Evolutionary conservation across 2,329 filamentous ascomycete genomes (phyloP), one percentile per base, ranked within the genome.

Genomic region (Bipolaris cookei): DNA sequence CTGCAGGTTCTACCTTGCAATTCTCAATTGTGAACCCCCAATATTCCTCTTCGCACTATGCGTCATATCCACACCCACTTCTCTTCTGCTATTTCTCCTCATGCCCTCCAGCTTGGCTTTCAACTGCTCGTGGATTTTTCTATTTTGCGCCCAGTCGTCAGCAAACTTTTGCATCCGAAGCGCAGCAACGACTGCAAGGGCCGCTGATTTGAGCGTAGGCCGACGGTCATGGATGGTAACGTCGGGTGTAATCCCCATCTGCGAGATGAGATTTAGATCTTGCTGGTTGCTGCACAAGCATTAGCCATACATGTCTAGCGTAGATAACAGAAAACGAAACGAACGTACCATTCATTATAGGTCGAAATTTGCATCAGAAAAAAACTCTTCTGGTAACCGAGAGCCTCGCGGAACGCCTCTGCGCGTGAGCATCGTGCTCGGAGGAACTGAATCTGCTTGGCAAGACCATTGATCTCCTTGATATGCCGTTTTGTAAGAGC

Each of bases 361-460:
- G 96, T 86, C 67, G 92, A 87, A 51, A 96, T 86, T 76, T 92
- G 88, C 75, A 91, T 82, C 68, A 88, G 78, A 78, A 97, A 86
- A 76, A 91, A 93, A 65, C 85, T 87, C 83, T 99, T 99, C 62
- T 91, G 91, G 78, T 89, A 96, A 7, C 90, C 90, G 30, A 94
- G 85, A 69, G 93, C 91, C 61, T 85, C 84, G 39, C 95, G 85
- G 78, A 98, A 88, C 48, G 85, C 86, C 66, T 91, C 87, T 77
- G 97, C 94, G 30, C 95, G 86, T 72, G 86, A 84, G 79, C 90
- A 90, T 50, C 89, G 87, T 1, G 91, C 91, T 68, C 92, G 87
- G 75, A 98, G 86, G 87, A 91, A 98, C 69, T 92, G 86, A 74
- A 98, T 94, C 78, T 98, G 93, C 79, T 95, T 90, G 51, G 87